phyloP scores from a whole-genome alignment of 2,329 filamentous ascomycete genomes.

The Pseudogymnoascus sp. region DNA sequence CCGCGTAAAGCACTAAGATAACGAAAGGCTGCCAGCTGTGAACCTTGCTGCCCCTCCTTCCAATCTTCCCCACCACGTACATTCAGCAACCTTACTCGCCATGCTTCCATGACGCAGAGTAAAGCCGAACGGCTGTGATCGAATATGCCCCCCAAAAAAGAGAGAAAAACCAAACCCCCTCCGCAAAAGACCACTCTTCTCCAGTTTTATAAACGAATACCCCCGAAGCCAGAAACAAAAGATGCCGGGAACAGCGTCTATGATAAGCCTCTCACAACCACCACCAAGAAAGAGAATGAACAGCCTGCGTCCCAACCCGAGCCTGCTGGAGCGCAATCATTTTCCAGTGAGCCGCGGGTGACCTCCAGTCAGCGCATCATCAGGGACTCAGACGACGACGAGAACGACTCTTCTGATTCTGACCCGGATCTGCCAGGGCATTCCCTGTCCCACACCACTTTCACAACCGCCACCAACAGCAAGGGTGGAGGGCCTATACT shows the following conservation, averaged over 20 bases:
- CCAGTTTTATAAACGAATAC: constrained; percentile 51
- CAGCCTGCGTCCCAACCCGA: neutral
- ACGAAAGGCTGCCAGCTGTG: neutral
- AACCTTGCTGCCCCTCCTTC: constrained; percentile 5
- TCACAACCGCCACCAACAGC: neutral
- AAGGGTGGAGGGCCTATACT: neutral
- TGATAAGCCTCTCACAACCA: neutral
- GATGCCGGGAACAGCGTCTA: neutral
- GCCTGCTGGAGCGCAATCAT: neutral
- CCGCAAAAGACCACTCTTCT: constrained; percentile 15
- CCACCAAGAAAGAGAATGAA: neutral
- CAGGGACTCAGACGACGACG: constrained; percentile 10
- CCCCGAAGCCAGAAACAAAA: constrained; percentile 50
- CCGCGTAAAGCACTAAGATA: constrained; percentile 3
- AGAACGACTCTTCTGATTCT: neutral
- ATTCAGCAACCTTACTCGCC: neutral
- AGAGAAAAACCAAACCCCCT: neutral
- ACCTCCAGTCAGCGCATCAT: neutral
- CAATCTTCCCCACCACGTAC: neutral
- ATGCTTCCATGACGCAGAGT: constrained; percentile 1
- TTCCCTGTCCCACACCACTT: neutral
- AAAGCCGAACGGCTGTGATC: neutral
- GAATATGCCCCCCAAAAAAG: constrained; percentile 4
- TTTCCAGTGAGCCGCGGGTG: neutral
- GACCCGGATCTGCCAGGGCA: neutral